These are phyloP conservation scores for Termitomyces sp. DNA, from an alignment of 1,284 basidiomycete species.

Conservation along the genomic window DNA sequence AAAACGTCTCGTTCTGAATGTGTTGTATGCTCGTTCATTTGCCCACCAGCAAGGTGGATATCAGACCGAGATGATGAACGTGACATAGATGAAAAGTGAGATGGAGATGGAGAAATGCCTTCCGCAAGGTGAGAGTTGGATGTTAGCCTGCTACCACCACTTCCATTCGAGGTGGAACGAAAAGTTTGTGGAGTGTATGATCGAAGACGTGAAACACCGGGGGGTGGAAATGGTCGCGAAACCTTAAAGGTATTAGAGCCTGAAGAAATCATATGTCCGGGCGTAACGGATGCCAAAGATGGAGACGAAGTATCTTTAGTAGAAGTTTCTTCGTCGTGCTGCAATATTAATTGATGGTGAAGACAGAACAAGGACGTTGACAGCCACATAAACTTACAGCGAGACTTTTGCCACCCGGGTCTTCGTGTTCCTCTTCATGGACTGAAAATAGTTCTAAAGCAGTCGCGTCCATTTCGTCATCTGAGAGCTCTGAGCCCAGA, in stretches of 20 bases:
- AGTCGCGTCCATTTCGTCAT: slow-evolving; percentile 37
- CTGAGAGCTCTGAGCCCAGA: slow-evolving; percentile 59
- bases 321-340: slow-evolving; percentile 33
- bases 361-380: not conserved
- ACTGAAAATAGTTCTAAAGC: slow-evolving; percentile 44
- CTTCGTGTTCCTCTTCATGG: slow-evolving; percentile 27
- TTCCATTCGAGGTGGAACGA: slow-evolving; percentile 43
- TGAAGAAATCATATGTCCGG: slow-evolving; percentile 33
- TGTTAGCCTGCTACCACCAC: slow-evolving; percentile 41
- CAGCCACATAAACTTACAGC: slow-evolving; percentile 32
- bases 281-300: slow-evolving; percentile 25
- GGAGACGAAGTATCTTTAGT: slow-evolving; percentile 41
- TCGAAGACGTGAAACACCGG: slow-evolving; percentile 78
- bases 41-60: slow-evolving; percentile 27
- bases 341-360: not conserved
- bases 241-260: slow-evolving; percentile 27
- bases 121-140: slow-evolving; percentile 39
- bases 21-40: slow-evolving; percentile 16
- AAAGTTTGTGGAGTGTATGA: slow-evolving; percentile 57
- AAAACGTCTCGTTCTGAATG: slow-evolving; percentile 56
- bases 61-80: slow-evolving; percentile 61
- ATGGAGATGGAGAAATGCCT: slow-evolving; percentile 49
- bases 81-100: slow-evolving; percentile 69
- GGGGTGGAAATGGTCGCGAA: slow-evolving; percentile 60
- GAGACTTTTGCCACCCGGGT: slow-evolving; percentile 26